Percentiles rank a stretch among this genome's conserved stretches.
These are phyloP conservation scores for Candida freyschussii DNA, from an alignment of 1,139 yeast genomes.

Conservation along the genomic window DNA sequence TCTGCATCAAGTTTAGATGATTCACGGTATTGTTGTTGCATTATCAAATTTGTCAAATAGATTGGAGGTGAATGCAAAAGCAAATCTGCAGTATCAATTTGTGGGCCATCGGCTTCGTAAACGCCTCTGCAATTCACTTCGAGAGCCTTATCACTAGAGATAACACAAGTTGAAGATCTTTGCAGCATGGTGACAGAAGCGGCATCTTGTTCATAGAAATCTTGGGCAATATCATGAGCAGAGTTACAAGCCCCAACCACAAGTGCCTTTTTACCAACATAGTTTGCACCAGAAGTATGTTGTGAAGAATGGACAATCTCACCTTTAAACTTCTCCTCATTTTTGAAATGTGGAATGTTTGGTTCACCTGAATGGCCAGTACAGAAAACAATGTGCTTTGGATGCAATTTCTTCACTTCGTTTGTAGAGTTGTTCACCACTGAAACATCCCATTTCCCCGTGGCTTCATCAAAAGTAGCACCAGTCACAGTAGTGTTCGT, in stretches of 20 bases:
- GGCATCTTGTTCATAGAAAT: conserved; percentile 40
- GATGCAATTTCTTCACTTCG: conserved; percentile 23
- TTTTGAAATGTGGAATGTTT: conserved; percentile 35
- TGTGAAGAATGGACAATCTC: conserved; percentile 37
- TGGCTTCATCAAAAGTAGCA: conserved; percentile 30
- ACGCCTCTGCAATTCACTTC: conserved; percentile 29
- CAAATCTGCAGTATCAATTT: conserved; percentile 35
- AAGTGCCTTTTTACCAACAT: conserved; percentile 36
- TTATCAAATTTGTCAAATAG: conserved; percentile 29
- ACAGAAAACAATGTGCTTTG: conserved; percentile 36
- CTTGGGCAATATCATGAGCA: conserved; percentile 43
- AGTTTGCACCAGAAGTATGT: conserved; percentile 37
- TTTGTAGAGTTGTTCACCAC: conserved; percentile 26
- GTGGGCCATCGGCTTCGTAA: conserved; percentile 36
- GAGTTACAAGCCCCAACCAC: conserved; percentile 43
- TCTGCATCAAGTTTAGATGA: conserved; percentile 31
- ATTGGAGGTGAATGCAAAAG: conserved; percentile 33
- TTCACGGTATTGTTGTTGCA: conserved; percentile 32
- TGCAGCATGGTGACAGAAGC: conserved; percentile 37
- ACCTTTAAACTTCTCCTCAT: conserved; percentile 36
- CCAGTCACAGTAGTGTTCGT: conserved; percentile 30
- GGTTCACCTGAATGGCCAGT: conserved; percentile 43
- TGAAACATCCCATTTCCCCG: conserved; percentile 32
- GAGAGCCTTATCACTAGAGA: conserved; percentile 34
- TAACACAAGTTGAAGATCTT: conserved; percentile 40